Conservation (phyloP, 129 eudicot genomes). For the Artemisia argyi region DNA sequence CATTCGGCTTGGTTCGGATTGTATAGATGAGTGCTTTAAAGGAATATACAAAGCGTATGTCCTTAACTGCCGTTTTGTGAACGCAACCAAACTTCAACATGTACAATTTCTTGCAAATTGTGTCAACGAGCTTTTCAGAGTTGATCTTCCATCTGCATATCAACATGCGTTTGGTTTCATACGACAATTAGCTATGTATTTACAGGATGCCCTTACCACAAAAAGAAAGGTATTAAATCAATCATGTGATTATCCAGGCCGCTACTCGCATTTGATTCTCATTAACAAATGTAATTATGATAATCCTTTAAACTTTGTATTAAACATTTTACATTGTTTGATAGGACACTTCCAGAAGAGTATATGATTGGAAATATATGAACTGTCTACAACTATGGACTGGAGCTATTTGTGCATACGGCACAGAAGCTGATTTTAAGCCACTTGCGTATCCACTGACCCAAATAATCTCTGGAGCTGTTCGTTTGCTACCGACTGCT, state of each 20-base stretch:
- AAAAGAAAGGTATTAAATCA: conserved; percentile 48
- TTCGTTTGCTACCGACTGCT: conserved; percentile 91
- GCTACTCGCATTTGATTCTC: no score
- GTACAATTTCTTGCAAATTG: conserved; percentile 85
- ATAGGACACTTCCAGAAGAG: no score
- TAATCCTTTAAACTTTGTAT: no score
- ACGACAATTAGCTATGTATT: conserved; percentile 81
- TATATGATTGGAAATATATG: conserved; percentile 87
- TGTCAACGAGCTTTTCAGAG: conserved; percentile 70
- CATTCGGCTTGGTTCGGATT: conserved; percentile 83
- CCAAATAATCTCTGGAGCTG: conserved; percentile 80
- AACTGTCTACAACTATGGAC: conserved; percentile 98
- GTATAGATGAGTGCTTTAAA: conserved; percentile 82
- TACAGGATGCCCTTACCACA: conserved; percentile 63
- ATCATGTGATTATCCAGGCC: neutral
- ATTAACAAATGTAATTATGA: no score
- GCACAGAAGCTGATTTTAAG: conserved; percentile 74
- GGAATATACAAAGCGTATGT: conserved; percentile 95
- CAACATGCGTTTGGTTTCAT: conserved; percentile 89
- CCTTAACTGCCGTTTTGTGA: conserved; percentile 75
- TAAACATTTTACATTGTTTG: no score
- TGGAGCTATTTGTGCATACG: conserved; percentile 77
- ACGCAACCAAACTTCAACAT: conserved; percentile 79
- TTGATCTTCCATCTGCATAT: conserved; percentile 87
- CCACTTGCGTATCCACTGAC: conserved; percentile 94